Conservation (phyloP, 2,329 filamentous ascomycete genomes). For the Talaromyces verruculosus region DNA sequence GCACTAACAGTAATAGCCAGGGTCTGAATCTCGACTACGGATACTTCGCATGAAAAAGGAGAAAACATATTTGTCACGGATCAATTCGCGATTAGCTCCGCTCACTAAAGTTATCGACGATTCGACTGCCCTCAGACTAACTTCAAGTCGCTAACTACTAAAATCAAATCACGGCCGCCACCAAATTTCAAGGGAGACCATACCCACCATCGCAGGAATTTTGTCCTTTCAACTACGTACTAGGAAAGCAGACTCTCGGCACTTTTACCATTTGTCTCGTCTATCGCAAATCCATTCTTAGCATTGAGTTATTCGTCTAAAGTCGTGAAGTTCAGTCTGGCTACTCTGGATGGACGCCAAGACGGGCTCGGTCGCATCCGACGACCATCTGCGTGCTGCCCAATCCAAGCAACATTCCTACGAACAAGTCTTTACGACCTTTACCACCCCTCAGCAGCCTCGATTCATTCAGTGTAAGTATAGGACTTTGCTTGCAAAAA, state of each 20-base stretch:
- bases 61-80: background rate
- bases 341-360: conserved; percentile 34
- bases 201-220: background rate
- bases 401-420: conserved; percentile 24
- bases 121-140: background rate
- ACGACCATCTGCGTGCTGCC: conserved; percentile 22
- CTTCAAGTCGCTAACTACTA: background rate
- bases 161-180: conserved; percentile 3
- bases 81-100: conserved; percentile 3
- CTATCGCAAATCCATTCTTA: background rate
- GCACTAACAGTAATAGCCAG: background rate
- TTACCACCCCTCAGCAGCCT: conserved; percentile 24
- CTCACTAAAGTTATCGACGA: background rate
- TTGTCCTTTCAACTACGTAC: background rate
- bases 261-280: background rate
- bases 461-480: conserved; percentile 14
- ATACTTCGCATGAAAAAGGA: background rate
- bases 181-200: background rate
- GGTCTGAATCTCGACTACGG: background rate
- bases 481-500: no score
- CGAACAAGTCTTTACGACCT: conserved; percentile 34
- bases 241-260: background rate
- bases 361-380: conserved; percentile 22
- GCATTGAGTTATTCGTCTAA: background rate
- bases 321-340: background rate